A percentile compares a stretch with the other conserved stretches of the same genome.
Conservation (phyloP, 2,329 filamentous ascomycete genomes). For the Aspergillus terreus region DNA sequence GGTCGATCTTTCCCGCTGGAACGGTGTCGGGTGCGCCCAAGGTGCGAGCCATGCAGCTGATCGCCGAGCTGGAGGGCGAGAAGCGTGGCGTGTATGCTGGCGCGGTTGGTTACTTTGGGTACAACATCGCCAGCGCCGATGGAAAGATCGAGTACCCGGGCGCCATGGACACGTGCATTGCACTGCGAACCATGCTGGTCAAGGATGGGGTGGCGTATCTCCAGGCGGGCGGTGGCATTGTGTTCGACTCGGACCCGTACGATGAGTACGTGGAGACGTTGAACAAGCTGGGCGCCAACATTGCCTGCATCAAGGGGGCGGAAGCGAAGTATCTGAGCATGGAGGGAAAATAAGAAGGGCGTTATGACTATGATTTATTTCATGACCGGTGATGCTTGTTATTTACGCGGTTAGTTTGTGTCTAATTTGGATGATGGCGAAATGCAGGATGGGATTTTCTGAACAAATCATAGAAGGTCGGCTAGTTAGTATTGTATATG, state of each 20-base stretch:
- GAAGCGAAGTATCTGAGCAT: constrained; percentile 63
- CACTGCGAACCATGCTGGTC: constrained; percentile 86
- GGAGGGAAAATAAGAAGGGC: constrained; percentile 23
- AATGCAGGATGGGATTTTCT: too few species aligned
- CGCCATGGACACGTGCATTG: constrained; percentile 85
- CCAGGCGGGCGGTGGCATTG: constrained; percentile 81
- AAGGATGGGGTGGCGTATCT: constrained; percentile 91
- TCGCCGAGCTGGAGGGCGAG: constrained; percentile 88
- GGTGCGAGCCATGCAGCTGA: constrained; percentile 94
- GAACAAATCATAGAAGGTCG: too few species aligned
- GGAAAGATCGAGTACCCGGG: constrained; percentile 65
- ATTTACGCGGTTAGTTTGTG: neutral
- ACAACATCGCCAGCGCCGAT: constrained; percentile 64
- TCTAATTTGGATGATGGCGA: neutral
- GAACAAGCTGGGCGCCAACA: constrained; percentile 91
- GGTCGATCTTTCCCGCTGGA: constrained; percentile 93
- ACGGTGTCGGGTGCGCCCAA: constrained; percentile 96
- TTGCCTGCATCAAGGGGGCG: constrained; percentile 79
- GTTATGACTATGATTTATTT: neutral
- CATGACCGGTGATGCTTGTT: too few species aligned
- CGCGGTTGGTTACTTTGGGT: constrained; percentile 95
- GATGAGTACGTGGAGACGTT: constrained; percentile 96
- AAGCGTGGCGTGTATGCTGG: constrained; percentile 95
- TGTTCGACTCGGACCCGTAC: constrained; percentile 85
- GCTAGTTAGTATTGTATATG: too few species aligned